phyloP scores from a whole-genome alignment of 768 basidiomycete species.

The Boletus eberwhitei region DNA sequence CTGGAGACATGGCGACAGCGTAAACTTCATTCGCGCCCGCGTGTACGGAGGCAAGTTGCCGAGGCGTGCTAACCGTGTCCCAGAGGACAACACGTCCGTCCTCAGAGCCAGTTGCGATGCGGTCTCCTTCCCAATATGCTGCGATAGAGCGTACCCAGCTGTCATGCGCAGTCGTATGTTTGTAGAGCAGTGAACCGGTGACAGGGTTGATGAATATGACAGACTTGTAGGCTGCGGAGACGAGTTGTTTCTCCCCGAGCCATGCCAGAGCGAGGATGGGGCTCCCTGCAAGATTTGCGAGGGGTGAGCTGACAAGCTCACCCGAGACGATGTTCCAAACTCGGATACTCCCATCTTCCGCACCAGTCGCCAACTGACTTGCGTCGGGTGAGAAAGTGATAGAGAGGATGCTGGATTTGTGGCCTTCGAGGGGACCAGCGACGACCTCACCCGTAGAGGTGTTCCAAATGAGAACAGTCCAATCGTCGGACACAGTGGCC shows the following conservation, averaged over 20 bases:
- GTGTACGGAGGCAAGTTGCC: neutral
- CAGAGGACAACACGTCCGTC: no score
- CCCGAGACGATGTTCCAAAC: neutral
- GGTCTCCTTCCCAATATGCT: neutral
- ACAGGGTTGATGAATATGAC: neutral
- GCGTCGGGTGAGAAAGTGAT: neutral
- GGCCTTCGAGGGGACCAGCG: neutral
- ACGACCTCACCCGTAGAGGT: neutral
- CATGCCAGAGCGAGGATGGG: neutral
- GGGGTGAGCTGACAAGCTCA: neutral
- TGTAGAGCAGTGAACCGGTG: neutral
- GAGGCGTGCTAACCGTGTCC: neutral
- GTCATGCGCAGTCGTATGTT: neutral
- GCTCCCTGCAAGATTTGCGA: neutral
- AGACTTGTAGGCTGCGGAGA: neutral
- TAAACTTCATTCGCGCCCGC: neutral
- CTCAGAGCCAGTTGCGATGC: neutral
- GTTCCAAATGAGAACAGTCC: neutral
- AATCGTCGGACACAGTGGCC: neutral
- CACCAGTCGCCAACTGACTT: neutral
- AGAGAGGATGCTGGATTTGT: neutral
- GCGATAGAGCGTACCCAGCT: neutral
- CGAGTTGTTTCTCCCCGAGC: neutral
- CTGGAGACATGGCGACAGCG: neutral
- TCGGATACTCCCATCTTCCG: neutral